These are phyloP conservation scores for Cinchona pubescens DNA, from an alignment of 257 asterid species.

Conservation along the genomic window DNA sequence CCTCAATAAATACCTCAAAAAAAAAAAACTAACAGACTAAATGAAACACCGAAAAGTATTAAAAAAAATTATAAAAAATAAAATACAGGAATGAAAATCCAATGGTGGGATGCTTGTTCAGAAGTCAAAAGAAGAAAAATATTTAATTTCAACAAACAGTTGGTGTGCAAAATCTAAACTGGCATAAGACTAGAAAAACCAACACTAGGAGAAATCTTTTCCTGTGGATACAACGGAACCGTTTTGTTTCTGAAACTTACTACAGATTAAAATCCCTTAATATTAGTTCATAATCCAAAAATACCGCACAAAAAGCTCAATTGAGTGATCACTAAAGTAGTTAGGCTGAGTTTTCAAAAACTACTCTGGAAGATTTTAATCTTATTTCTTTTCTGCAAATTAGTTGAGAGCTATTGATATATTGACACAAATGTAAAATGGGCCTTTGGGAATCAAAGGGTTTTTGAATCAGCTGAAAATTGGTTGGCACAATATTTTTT, in stretches of 20 bases:
- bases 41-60: neutral
- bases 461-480: neutral
- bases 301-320: neutral
- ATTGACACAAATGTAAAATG: no score
- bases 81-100: neutral
- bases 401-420: neutral
- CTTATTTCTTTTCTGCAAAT: no score
- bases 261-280: neutral
- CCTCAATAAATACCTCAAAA: neutral
- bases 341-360: no score
- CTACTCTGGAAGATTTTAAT: no score
- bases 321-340: neutral
- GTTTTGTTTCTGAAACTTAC: neutral
- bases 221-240: neutral
- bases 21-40: no score
- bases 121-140: neutral
- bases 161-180: neutral
- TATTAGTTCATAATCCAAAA: neutral
- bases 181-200: neutral
- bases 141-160: neutral
- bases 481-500: no score
- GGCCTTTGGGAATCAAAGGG: neutral
- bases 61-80: no score
- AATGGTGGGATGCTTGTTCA: neutral
- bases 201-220: neutral